Evolutionary conservation across 2,329 filamentous ascomycete genomes (phyloP), one percentile per base, ranked within the genome.

Genomic region (Venturia carpophila): DNA sequence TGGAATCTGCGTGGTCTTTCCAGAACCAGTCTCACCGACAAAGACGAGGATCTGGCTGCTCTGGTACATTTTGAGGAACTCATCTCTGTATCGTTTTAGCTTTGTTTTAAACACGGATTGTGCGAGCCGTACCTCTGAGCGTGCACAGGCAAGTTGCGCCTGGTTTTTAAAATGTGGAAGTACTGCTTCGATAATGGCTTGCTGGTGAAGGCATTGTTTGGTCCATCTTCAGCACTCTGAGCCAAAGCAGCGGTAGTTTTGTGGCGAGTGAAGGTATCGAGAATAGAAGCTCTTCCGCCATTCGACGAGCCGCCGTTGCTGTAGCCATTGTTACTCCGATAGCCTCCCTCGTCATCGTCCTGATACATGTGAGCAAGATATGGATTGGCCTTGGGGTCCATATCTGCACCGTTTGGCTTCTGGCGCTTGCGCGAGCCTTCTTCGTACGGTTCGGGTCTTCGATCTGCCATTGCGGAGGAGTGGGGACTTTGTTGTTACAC

Each of bases 1-100:
- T 1, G 94, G 94, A 67, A 99, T 97, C 81, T 99, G 94, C 0
- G 94, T 99, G 5, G 94, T 99, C 81, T 99, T 99, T 80, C 94
- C 94, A 69, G 94, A 99, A 85, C 95, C 94, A 10, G 94, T 99
- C 82, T 99, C 94, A 80, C 94, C 94, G 69, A 99, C 94, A 73
- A 99, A 97, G 72, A 99, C 94, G 67, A 99, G 86, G 70, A 99
- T 97, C 78, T 99, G 94, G 30, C 88, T 91, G 71, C 89, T 86
- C 72, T 99, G 95, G 79, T 95, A 99, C 73, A 96, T 85, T 73
- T 92, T 81, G 67, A 99, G 83, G 74, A 99, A 99, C 75, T 99
- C 94, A 77, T 94, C 86, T 76, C 90, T 90, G 65, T 43, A 47
- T 9, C 4, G 39, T 4, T 63, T 71, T 64, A 71, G 71, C 41